phyloP scores from a whole-genome alignment of 148 eudicot species.

The Persicaria maculosa region DNA sequence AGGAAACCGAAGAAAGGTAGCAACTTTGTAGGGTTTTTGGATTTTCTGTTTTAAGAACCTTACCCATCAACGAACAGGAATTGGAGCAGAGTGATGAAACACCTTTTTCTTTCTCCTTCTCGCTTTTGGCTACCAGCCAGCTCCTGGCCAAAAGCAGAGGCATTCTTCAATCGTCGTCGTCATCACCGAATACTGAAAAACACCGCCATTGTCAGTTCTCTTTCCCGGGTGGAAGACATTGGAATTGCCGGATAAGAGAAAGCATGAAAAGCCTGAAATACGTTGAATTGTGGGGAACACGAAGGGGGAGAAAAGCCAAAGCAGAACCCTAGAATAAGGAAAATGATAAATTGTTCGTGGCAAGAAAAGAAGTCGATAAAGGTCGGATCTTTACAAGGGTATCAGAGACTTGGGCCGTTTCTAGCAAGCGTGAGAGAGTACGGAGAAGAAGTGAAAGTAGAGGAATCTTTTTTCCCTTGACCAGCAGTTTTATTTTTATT shows the following conservation, averaged over 20 bases:
- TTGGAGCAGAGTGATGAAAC: constrained; percentile 10
- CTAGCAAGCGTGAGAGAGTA: neutral
- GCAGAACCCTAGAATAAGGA: neutral
- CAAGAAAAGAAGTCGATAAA: neutral
- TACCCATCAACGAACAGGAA: constrained; percentile 23
- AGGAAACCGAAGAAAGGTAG: neutral
- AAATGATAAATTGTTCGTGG: neutral
- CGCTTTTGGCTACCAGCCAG: constrained; percentile 19
- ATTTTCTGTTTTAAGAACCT: constrained; percentile 16
- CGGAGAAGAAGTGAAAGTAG: neutral
- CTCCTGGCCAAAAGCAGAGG: constrained; percentile 32
- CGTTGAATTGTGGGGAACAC: neutral
- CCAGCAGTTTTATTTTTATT: neutral
- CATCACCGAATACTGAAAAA: constrained; percentile 8
- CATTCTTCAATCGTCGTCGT: constrained; percentile 23
- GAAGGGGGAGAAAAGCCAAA: neutral
- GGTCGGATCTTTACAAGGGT: neutral
- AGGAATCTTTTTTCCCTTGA: neutral
- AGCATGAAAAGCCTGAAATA: constrained; percentile 7
- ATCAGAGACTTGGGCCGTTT: neutral
- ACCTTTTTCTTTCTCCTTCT: constrained; percentile 15
- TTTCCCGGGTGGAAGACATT: neutral
- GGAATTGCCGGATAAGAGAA: constrained; percentile 5
- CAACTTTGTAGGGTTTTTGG: neutral
- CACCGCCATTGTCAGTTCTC: neutral